Base-by-base conservation (phyloP, 2,329 filamentous ascomycete genomes). In the Aspergillus viridinutans region DNA sequence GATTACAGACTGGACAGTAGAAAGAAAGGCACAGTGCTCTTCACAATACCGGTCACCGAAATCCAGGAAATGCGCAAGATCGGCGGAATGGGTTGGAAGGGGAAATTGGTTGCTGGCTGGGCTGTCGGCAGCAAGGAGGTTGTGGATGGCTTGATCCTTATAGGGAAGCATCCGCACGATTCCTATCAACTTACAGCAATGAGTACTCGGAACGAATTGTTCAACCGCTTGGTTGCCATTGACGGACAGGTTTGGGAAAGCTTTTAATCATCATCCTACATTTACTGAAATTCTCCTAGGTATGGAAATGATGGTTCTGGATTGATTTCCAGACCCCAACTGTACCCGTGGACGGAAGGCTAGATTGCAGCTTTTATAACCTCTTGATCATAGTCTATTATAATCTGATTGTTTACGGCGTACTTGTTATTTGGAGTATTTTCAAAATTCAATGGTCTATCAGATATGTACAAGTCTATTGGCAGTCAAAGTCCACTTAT, bases 211-310 rank as follows among this genome's bases (percentile, higher is more conserved):
- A 89, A 94, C 64, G 88, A 93, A 74, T 69, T 95, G 45, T 94
- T 94, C 68, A 94, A 94, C 74, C 83, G 90, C 17, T 70, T 93
- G 55, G 76, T 92, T 56, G 84, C 88, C 2, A 89, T 93, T 74
- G 89, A 89, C 1, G 82, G 82, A 14, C 90, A 94, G 80, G 91
- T 91, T 79, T 94, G 90, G 90, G 89, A 91, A 38, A 82, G 83
- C 55, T 90, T 85, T 85, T 93, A 54, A 66, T 32, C 12, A 26
- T 17, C 28, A 40, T 32, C 25, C 48, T 43, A 47, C 21, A 9
- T 10, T 4, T 61, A 63, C 64, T 67, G 62, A 68, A 53, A 59
- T 17, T 21, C 57, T 60, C 47, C 25, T 65, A 65, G 63, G 64
- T 64, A 52, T 68, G 67, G 67, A 62, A 54, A 53, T 68, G 57